Conservation (phyloP, 2,329 filamentous ascomycete genomes). For the Pseudocercospora macadamiae region DNA sequence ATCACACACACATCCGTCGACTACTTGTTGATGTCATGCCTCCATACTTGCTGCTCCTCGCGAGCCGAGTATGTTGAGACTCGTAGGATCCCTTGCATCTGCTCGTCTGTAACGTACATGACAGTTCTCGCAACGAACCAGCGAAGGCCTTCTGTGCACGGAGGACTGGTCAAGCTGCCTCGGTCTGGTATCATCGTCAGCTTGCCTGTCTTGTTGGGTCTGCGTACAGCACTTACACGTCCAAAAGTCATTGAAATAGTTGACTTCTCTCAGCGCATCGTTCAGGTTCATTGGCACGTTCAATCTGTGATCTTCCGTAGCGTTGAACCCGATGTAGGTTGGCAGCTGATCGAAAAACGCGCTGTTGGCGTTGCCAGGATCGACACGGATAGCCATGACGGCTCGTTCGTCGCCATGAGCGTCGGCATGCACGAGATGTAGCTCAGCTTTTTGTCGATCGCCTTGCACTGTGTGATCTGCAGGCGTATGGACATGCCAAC, state of each 20-base stretch:
- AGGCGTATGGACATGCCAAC: constrained; percentile 57
- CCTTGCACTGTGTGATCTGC: constrained; percentile 54
- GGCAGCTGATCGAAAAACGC: constrained; percentile 50
- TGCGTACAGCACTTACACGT: constrained; percentile 37
- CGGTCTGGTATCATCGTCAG: constrained; percentile 31
- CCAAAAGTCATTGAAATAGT: constrained; percentile 51
- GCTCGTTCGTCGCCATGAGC: constrained; percentile 46
- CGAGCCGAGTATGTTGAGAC: constrained; percentile 51
- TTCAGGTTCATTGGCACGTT: constrained; percentile 35
- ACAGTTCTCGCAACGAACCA: constrained; percentile 51
- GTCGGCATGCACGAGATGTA: constrained; percentile 56
- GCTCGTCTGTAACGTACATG: constrained; percentile 47
- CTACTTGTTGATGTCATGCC: constrained; percentile 52
- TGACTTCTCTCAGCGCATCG: constrained; percentile 42
- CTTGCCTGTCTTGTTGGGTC: not conserved
- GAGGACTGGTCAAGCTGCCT: constrained; percentile 53
- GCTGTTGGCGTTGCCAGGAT: constrained; percentile 45
- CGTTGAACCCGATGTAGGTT: constrained; percentile 27
- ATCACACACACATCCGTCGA: not conserved
- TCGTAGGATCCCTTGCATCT: constrained; percentile 53
- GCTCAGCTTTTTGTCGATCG: constrained; percentile 49
- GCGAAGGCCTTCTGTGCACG: constrained; percentile 50
- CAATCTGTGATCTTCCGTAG: constrained; percentile 15
- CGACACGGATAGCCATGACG: constrained; percentile 53
- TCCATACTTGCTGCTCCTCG: constrained; percentile 52